Conservation (phyloP, 805 yeast species). For the Saccharomycopsis fibuligera region DNA sequence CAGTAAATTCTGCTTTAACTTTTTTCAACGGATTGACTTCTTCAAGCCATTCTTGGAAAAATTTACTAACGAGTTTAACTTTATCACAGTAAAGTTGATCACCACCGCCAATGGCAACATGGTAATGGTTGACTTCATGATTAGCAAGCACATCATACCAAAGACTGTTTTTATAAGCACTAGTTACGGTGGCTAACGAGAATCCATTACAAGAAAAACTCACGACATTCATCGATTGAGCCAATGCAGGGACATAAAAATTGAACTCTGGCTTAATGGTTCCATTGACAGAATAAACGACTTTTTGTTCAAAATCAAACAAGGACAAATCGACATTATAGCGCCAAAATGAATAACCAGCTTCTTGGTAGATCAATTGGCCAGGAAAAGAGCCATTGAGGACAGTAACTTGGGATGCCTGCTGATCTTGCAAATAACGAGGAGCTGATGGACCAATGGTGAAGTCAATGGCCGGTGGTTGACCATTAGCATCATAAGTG, state of each 20-base stretch:
- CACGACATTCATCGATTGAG: conserved; percentile 71
- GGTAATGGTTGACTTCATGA: conserved; percentile 61
- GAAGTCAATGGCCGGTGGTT: conserved; percentile 29
- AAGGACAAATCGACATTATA: conserved; percentile 50
- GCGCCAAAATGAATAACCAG: conserved; percentile 57
- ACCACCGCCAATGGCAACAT: conserved; percentile 97
- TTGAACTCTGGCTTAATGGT: conserved; percentile 39
- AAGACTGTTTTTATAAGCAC: conserved; percentile 61
- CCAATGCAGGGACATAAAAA: conserved; percentile 61
- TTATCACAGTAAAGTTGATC: conserved; percentile 91
- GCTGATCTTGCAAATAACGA: conserved; percentile 20
- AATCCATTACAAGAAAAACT: conserved; percentile 91
- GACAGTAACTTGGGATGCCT: conserved; percentile 16
- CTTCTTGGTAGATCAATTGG: conserved; percentile 36
- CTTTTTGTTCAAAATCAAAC: conserved; percentile 46
- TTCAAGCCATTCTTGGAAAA: conserved; percentile 56
- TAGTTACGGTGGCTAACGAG: conserved; percentile 64
- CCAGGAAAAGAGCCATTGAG: conserved; percentile 42
- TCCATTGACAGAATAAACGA: conserved; percentile 55
- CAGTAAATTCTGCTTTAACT: conserved; percentile 37
- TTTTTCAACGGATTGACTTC: conserved; percentile 46
- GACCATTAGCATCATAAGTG: conserved; percentile 25
- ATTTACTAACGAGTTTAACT: conserved; percentile 51
- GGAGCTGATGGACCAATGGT: conserved; percentile 32
- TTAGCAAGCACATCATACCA: conserved; percentile 80